Conservation (phyloP, 139 green algal species). For the Chlorella sp. region DNA sequence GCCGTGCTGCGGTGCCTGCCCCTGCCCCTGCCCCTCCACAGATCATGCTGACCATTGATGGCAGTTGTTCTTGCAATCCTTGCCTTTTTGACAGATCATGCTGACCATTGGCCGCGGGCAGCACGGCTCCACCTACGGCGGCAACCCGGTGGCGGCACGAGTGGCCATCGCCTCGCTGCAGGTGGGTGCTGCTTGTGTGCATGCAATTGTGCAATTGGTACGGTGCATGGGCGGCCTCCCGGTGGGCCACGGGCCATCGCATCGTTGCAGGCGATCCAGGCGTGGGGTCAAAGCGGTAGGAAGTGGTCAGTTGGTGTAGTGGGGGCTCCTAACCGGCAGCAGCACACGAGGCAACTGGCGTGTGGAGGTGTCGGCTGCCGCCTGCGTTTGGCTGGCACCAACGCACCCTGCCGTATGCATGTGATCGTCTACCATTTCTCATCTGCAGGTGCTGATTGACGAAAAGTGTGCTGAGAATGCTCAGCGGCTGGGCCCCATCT, state of each 20-base stretch:
- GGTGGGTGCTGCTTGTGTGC: conserved; percentile 41
- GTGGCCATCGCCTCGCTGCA: conserved; percentile 91
- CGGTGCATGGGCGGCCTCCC: too few relatives aligned
- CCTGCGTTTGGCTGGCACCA: not conserved
- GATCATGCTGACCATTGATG: too few relatives aligned
- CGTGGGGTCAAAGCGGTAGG: too few relatives aligned
- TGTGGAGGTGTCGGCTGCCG: too few relatives aligned
- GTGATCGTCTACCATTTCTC: not conserved
- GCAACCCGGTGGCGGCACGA: conserved; percentile 90
- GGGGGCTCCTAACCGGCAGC: too few relatives aligned
- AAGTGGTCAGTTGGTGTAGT: too few relatives aligned
- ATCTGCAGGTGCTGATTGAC: conserved; percentile 92
- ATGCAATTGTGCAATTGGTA: too few relatives aligned
- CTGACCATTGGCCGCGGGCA: conserved; percentile 85
- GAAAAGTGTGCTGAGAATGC: conserved; percentile 91
- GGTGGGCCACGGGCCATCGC: not conserved
- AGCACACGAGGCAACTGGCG: too few relatives aligned
- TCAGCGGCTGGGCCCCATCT: conserved; percentile 66
- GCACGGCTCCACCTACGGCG: conserved; percentile 93
- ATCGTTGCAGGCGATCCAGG: not conserved
- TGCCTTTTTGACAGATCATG: conserved; percentile 68
- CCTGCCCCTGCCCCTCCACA: not conserved
- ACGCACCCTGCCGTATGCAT: not conserved
- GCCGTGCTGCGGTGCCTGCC: not conserved
- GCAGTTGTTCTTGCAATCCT: too few relatives aligned